phyloP scores from a whole-genome alignment of 1,139 yeast species.

The Yamadazyma spencermartinsiae region DNA sequence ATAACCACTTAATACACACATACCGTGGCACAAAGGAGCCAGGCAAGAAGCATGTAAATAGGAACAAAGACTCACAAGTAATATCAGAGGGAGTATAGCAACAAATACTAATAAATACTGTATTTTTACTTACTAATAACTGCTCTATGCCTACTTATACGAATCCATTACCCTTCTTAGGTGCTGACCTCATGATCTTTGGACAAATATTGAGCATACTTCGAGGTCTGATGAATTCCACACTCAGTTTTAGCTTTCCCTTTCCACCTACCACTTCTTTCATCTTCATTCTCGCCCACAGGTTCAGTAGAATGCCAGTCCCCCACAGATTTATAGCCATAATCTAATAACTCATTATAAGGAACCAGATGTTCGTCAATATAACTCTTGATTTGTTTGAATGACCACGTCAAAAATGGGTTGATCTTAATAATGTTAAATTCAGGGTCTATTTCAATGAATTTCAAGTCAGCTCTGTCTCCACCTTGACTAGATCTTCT shows the following conservation, averaged over 20 bases:
- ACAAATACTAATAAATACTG: no score
- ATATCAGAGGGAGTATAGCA: no score
- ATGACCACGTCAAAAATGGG: constrained; percentile 86
- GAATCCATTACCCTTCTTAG: no score
- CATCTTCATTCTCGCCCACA: constrained; percentile 89
- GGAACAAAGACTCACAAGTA: no score
- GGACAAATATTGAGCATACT: constrained; percentile 61
- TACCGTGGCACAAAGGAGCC: no score
- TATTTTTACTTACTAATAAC: no score
- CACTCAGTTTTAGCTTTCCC: constrained; percentile 93
- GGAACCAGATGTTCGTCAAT: constrained; percentile 74
- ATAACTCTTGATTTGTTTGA: constrained; percentile 67
- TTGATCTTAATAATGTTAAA: constrained; percentile 80
- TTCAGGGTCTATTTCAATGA: constrained; percentile 71
- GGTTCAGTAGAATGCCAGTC: constrained; percentile 96
- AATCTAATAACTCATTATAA: constrained; percentile 77
- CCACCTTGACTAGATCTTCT: constrained; percentile 92
- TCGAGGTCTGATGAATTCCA: constrained; percentile 84
- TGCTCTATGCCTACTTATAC: no score
- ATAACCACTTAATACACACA: no score
- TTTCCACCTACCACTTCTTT: constrained; percentile 95
- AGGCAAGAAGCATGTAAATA: no score
- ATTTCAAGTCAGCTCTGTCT: constrained; percentile 68
- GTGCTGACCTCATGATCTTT: background rate
- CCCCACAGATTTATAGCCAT: constrained; percentile 90